Percentiles rank a stretch among this genome's conserved stretches.
These are phyloP conservation scores for Thraustochytrium striatum DNA, from an alignment of 352 stramenopile genomes.

Conservation along the genomic window DNA sequence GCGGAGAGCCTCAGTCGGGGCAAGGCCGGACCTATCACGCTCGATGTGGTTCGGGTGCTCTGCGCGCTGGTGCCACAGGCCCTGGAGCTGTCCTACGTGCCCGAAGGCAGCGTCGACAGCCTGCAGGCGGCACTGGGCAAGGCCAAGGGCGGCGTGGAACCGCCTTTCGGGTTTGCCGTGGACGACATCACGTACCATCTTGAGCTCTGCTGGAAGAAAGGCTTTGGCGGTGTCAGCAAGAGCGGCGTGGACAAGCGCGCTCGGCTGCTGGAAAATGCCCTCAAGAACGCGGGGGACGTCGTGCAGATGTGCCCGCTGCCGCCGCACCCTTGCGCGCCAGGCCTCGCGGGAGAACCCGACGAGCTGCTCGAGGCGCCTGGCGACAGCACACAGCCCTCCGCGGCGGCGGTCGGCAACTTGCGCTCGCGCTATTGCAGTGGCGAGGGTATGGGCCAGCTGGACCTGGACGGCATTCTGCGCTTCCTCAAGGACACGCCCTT, in stretches of 20 bases:
- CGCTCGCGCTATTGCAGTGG: neutral
- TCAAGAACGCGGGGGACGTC: neutral
- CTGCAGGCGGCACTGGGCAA: neutral
- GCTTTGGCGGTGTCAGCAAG: neutral
- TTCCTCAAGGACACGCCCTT: constrained; percentile 31
- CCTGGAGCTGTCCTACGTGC: neutral
- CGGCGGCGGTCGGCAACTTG: neutral
- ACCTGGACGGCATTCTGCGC: constrained; percentile 32
- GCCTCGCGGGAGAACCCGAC: neutral
- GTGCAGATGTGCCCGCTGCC: neutral
- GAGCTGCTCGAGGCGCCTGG: neutral
- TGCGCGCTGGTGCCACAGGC: neutral
- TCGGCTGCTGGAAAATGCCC: neutral
- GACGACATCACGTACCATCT: constrained; percentile 28
- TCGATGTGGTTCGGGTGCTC: neutral
- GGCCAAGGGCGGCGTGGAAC: neutral
- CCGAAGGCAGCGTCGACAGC: neutral
- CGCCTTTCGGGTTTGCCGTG: neutral
- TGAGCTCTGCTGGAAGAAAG: constrained; percentile 21
- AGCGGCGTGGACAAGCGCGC: constrained; percentile 4
- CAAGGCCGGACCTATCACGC: neutral
- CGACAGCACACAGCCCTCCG: neutral
- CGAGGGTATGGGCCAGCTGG: neutral
- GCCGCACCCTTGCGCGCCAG: neutral
- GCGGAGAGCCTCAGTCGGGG: neutral